Conservation (phyloP, 2,329 filamentous ascomycete species). For the Pestalotiopsis sp. region DNA sequence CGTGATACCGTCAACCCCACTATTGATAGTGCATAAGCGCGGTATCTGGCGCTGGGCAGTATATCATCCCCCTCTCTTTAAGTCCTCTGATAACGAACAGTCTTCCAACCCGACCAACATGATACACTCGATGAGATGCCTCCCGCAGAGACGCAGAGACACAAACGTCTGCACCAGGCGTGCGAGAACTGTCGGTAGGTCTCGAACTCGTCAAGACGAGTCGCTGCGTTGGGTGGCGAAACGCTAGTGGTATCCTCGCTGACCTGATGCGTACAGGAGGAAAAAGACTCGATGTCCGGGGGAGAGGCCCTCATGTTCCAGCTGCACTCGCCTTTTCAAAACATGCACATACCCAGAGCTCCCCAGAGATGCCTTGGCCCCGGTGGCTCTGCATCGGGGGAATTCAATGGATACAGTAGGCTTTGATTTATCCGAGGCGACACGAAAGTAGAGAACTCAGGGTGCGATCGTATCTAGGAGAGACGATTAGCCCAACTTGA, state of each 20-base stretch:
- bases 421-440: neutral
- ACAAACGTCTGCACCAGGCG: neutral
- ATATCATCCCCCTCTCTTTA: neutral
- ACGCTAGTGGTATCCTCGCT: neutral
- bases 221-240: neutral
- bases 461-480: neutral
- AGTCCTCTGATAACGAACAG: neutral
- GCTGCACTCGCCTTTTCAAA: constrained; percentile 49
- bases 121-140: neutral
- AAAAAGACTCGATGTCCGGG: constrained; percentile 55
- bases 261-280: constrained; percentile 30
- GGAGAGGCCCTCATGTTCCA: constrained; percentile 52
- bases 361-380: neutral
- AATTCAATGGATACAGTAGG: neutral
- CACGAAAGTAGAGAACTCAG: neutral
- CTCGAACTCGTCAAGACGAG: neutral
- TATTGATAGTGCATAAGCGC: neutral
- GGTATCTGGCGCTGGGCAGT: no score
- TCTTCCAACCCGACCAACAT: neutral
- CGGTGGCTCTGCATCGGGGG: neutral
- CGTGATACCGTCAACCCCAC: neutral
- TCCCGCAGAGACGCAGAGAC: neutral
- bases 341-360: constrained; percentile 40
- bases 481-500: neutral
- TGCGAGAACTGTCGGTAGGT: neutral